These are phyloP conservation scores for Aureobasidium lini DNA, from an alignment of 2,329 filamentous ascomycete species.

Conservation along the genomic window DNA sequence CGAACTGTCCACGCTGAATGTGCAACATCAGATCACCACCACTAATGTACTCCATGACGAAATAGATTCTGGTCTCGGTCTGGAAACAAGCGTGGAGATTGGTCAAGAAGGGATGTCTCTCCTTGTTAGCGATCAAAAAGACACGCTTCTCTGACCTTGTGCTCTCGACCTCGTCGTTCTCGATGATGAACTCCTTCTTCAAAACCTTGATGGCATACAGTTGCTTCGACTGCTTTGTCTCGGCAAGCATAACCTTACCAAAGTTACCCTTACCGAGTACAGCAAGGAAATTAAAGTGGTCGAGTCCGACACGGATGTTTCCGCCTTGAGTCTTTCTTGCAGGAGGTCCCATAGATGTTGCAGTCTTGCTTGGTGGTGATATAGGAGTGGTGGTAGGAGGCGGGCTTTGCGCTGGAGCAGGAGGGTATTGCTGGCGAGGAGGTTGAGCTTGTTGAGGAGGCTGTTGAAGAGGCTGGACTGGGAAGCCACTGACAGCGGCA, in stretches of 20 bases:
- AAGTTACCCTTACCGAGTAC: slow-evolving; percentile 99
- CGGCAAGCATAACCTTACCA: slow-evolving; percentile 98
- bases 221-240: slow-evolving; percentile 86
- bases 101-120: slow-evolving; percentile 89
- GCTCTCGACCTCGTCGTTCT: slow-evolving; percentile 98
- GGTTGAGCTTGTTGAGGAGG: slow-evolving; percentile 35
- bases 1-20: slow-evolving; percentile 94
- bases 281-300: slow-evolving; percentile 98
- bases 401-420: slow-evolving; percentile 38
- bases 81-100: slow-evolving; percentile 98
- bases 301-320: slow-evolving; percentile 80
- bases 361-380: slow-evolving; percentile 17
- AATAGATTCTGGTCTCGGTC: slow-evolving; percentile 96
- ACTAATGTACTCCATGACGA: slow-evolving; percentile 99
- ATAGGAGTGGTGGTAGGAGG: slow-evolving; percentile 34
- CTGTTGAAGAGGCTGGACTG: slow-evolving; percentile 31
- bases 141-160: slow-evolving; percentile 96
- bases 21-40: slow-evolving; percentile 98
- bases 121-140: slow-evolving; percentile 93
- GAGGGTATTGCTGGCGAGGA: slow-evolving; percentile 40
- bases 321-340: slow-evolving; percentile 61
- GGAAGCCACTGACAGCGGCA: slow-evolving; percentile 41
- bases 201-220: slow-evolving; percentile 97
- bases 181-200: slow-evolving; percentile 99
- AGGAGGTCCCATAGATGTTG: slow-evolving; percentile 53